Conservation (phyloP, 2,329 filamentous ascomycete genomes). For the Cladosporium colombiae region DNA sequence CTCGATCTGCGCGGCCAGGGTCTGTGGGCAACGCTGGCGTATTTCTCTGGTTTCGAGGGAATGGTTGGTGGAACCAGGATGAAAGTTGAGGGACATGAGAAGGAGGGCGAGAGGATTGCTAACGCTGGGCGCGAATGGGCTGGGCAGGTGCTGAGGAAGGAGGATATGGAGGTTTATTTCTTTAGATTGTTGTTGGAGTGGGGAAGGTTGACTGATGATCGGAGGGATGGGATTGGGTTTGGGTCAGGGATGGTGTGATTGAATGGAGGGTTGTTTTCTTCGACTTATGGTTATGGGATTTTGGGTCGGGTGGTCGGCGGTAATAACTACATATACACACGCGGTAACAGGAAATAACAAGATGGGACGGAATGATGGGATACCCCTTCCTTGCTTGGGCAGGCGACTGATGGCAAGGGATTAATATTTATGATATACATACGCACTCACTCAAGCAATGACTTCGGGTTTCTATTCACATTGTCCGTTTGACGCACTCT, state of each 20-base stretch:
- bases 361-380: neutral
- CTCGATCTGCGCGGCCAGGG: conserved; percentile 72
- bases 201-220: conserved; percentile 68
- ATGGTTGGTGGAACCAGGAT: conserved; percentile 49
- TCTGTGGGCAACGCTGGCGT: conserved; percentile 71
- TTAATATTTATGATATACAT: neutral
- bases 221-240: conserved; percentile 49
- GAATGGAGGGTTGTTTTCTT: neutral
- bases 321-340: neutral
- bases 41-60: conserved; percentile 65
- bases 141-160: conserved; percentile 61
- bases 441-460: neutral
- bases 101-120: conserved; percentile 66
- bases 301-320: neutral
- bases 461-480: neutral
- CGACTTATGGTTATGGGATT: too few relatives aligned
- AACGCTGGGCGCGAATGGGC: conserved; percentile 67
- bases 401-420: neutral
- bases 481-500: neutral
- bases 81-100: conserved; percentile 50
- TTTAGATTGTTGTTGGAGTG: conserved; percentile 78
- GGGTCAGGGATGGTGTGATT: conserved; percentile 8
- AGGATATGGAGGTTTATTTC: conserved; percentile 80
- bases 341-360: neutral
- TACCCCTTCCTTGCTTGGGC: neutral